Conservation (phyloP, 768 basidiomycete genomes). For the Leccinum pellstonianum region DNA sequence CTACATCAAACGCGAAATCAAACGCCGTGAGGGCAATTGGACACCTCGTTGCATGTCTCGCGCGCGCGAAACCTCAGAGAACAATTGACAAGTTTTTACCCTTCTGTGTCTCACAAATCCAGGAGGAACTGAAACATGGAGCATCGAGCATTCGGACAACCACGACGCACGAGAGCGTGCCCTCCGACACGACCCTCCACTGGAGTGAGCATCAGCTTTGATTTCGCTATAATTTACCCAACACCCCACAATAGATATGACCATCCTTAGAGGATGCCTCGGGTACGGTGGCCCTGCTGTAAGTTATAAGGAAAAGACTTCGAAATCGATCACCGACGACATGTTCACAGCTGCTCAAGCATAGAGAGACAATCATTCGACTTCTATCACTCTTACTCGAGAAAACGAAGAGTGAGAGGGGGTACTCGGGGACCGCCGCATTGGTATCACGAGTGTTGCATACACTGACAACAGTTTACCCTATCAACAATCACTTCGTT, state of each 20-base stretch:
- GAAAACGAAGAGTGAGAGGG: slow-evolving; percentile 84
- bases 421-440: slow-evolving; percentile 78
- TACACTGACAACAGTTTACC: slow-evolving; percentile 74
- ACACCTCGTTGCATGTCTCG: slow-evolving; percentile 81
- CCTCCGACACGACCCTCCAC: slow-evolving; percentile 87
- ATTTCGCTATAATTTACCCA: slow-evolving; percentile 2
- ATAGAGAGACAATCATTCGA: slow-evolving; percentile 62
- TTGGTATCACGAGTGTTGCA: slow-evolving; percentile 73
- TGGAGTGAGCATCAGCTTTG: slow-evolving; percentile 63
- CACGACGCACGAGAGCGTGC: slow-evolving; percentile 66
- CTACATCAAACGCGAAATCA: slow-evolving; percentile 83
- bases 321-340: not conserved
- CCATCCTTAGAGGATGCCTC: slow-evolving; percentile 79
- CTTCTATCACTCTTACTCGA: slow-evolving; percentile 68
- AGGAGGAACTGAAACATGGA: slow-evolving; percentile 84
- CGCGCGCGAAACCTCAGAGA: slow-evolving; percentile 72
- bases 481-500: slow-evolving; percentile 75
- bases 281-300: slow-evolving; percentile 70
- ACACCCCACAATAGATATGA: slow-evolving; percentile 52
- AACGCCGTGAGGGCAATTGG: slow-evolving; percentile 92
- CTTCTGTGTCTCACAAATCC: slow-evolving; percentile 71
- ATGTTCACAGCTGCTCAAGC: slow-evolving; percentile 57
- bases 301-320: slow-evolving; percentile 23
- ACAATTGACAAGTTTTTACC: slow-evolving; percentile 80
- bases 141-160: slow-evolving; percentile 86